Percentiles rank a stretch among this genome's conserved stretches.
phyloP scores from a whole-genome alignment of 1,139 yeast genomes.

The Saccharomyces uvarum region DNA sequence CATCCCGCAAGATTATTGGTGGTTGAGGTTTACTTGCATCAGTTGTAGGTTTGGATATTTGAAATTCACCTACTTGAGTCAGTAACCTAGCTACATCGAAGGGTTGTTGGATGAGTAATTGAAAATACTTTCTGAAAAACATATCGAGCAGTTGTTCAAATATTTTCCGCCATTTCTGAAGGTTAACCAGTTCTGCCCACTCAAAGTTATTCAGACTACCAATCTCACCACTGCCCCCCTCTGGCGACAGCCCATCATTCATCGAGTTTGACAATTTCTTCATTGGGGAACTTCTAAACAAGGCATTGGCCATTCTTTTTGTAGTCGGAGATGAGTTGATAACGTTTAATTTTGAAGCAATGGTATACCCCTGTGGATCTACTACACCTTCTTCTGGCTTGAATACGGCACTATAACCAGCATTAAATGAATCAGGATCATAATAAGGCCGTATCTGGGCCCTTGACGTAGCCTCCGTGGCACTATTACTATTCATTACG shows the following conservation, averaged over 20 bases:
- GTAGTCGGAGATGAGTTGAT: constrained; percentile 14
- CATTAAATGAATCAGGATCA: constrained; percentile 60
- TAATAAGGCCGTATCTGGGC: constrained; percentile 51
- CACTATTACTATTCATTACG: background rate
- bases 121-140: constrained; percentile 59
- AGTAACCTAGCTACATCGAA: constrained; percentile 76
- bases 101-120: constrained; percentile 72
- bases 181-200: constrained; percentile 58
- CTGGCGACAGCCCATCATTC: background rate
- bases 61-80: constrained; percentile 68
- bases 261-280: background rate
- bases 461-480: background rate
- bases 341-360: constrained; percentile 34
- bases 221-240: constrained; percentile 3
- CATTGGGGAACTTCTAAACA: constrained; percentile 1
- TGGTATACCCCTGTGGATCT: constrained; percentile 33
- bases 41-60: background rate
- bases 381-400: constrained; percentile 54
- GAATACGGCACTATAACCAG: constrained; percentile 56
- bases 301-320: background rate
- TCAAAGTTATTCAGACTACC: constrained; percentile 31
- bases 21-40: constrained; percentile 1
- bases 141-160: constrained; percentile 49
- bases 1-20: constrained; percentile 11
- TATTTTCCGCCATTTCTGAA: constrained; percentile 48